Base-by-base conservation (phyloP, 495 filamentous ascomycete genomes). In the Penicillium soppii region DNA sequence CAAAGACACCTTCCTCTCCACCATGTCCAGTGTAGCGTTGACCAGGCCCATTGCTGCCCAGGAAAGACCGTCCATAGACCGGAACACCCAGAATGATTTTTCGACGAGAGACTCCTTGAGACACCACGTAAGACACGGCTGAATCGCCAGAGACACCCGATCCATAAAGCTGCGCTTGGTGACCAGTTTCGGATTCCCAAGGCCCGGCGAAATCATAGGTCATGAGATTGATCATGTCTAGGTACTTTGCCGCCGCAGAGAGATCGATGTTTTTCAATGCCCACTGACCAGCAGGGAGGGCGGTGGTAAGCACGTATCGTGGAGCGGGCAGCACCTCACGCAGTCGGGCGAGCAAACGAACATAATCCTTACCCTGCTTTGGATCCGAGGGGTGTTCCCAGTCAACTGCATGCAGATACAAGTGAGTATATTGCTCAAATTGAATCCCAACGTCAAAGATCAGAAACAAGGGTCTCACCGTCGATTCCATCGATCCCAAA, bases 151-250 rank as follows among this genome's bases (percentile, higher is more conserved):
- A 92, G 10, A 79, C 69, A 19, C 77, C 78, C 29, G 83, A 80
- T 10, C 85, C 75, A 59, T 84, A 90, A 2, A 95, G 80, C 61
- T 92, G 89, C 15, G 90, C 82, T 30, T 95, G 90, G 66, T 95
- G 88, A 13, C 88, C 90, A 29, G 81, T 80, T 45, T 78, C 71
- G 35, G 75, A 63, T 2, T 80, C 77, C 91, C 90, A 94, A 1
- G 87, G 79, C 1, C 90, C 90, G n/a, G 80, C 80, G 66, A 95
- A 95, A 66, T 96, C 91, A 62, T 95, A 96, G 5, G 88, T 80
- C 81, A 87, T 92, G 19, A 96, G 68, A 60, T 95, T 95, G 61
- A 96, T 73, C 47, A 85, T 79, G 68, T 95, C 89, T 33, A 95
- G 75, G 44, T 88, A 83, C 36, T 79, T 66, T 17, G 83, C 75